Evolutionary conservation across 2,329 filamentous ascomycete genomes (phyloP).

Genomic region (Exophiala sp.): DNA sequence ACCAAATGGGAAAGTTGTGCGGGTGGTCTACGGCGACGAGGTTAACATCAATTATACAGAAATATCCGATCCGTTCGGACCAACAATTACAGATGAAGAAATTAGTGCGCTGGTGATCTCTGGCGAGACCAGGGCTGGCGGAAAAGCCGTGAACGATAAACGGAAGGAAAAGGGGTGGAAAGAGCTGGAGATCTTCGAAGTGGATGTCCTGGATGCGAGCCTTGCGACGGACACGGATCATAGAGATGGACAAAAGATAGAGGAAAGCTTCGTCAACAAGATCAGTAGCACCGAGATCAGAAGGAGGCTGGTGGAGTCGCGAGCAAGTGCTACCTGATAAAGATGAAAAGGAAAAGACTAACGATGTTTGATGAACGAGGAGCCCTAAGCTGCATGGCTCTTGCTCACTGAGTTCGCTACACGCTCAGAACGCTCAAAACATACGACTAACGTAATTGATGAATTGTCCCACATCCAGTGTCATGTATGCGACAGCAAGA

Average conservation of each 20-base stretch:
- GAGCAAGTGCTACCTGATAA: neutral
- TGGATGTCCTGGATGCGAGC: conserved; percentile 68
- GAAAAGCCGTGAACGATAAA: conserved; percentile 78
- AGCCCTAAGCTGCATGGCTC: no score
- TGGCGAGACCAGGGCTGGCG: conserved; percentile 77
- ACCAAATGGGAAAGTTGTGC: conserved; percentile 37
- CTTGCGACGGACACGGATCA: conserved; percentile 43
- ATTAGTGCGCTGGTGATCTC: conserved; percentile 82
- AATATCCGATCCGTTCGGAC: conserved; percentile 83
- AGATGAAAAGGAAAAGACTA: neutral
- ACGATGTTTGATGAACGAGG: no score
- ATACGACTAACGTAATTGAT: neutral
- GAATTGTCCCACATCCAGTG: neutral
- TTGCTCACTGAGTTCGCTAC: no score
- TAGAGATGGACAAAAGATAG: conserved; percentile 41
- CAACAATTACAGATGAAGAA: conserved; percentile 73
- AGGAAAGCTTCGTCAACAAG: conserved; percentile 68
- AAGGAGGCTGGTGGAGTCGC: conserved; percentile 36
- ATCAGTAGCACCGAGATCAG: conserved; percentile 88
- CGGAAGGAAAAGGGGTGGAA: conserved; percentile 70
- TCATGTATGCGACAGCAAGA: conserved; percentile 28
- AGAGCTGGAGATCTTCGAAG: conserved; percentile 72
- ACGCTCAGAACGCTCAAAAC: neutral
- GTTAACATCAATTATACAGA: conserved; percentile 72
- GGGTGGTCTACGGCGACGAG: conserved; percentile 33